phyloP scores from a whole-genome alignment of 352 stramenopile genomes.

The Phytophthora europaea region DNA sequence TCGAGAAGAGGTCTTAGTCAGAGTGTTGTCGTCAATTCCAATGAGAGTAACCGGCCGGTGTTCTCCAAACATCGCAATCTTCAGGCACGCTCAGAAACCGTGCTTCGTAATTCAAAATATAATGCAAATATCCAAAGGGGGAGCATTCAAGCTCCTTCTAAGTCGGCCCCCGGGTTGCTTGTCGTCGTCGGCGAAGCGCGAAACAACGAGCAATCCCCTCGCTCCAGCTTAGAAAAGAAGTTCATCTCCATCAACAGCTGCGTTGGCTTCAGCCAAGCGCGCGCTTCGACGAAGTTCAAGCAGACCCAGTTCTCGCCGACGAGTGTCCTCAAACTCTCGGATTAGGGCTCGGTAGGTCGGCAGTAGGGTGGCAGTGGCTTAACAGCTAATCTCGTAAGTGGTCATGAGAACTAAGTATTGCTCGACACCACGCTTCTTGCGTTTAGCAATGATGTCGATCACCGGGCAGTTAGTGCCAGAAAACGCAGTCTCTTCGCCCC shows the following conservation, averaged over 20 bases:
- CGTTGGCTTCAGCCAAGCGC: constrained; percentile 6
- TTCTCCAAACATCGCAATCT: no score
- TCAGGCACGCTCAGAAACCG: no score
- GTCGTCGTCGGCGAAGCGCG: neutral
- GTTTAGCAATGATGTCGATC: constrained; percentile 4
- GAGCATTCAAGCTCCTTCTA: neutral
- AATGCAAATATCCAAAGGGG: neutral
- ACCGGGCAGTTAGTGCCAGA: neutral
- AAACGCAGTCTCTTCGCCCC: constrained; percentile 3
- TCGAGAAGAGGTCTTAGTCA: neutral
- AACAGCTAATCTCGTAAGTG: neutral
- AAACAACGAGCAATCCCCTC: neutral
- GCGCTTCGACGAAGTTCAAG: neutral
- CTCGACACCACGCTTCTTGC: neutral
- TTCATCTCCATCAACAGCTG: constrained; percentile 8
- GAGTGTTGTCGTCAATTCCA: neutral
- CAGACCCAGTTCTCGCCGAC: neutral
- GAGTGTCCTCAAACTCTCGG: neutral
- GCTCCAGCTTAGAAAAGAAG: constrained; percentile 9
- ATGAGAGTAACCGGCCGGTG: no score
- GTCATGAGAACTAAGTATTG: constrained; percentile 7
- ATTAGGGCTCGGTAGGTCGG: neutral
- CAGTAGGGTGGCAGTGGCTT: neutral
- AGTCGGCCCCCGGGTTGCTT: neutral
- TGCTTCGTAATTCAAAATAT: no score